Base-by-base conservation (phyloP, 352 stramenopile genomes). In the Globisporangium lucens region DNA sequence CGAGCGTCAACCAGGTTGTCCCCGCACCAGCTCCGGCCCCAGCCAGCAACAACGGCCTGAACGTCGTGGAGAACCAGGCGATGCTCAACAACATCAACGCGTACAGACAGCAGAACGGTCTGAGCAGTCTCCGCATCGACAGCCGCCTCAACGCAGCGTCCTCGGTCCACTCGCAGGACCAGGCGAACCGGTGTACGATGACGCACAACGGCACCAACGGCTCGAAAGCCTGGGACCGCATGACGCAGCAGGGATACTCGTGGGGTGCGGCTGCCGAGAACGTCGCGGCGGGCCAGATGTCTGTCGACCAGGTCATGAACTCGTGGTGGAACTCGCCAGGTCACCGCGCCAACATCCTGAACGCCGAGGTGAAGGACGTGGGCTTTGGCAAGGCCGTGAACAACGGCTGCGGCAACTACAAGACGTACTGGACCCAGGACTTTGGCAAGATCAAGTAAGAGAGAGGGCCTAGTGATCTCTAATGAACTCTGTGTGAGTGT, bases 41-140 rank as follows among this genome's bases (percentile, higher is more conserved):
- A 13, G 56, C 29, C 51, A 56, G 27, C 27, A 70, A 72, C 49
- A 79, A 83, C 55, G 76, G 74, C 13, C 56, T 83, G 4, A 73
- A 68, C 22, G 73, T 55, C 47, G 56, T 65, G 3, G 76, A 83
- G 57, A 71, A 63, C 4, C 43, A 73, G 33, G 60, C 75, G 20
- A 89, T 89, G 80, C 74, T 89, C 36, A 63, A 65, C 24, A 66
- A 47, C 5, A 76, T 89, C 17, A 89, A 89, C 63, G 65, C 66
- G 17, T 82, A 89, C 69, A 77, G 80, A 13, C 43, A 74, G 24
- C 70, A 82, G 22, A 72, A 75, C 17, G 75, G 75, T 0, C 59
- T 81, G 13, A 47, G 43, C 4, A 68, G 73, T 8, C 73, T 87
- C 66, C 79, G 71, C n/a, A 83, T 82, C 43, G 74, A 85, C 61